phyloP scores from a whole-genome alignment of 208 protist genomes.

The Phytomonas serpens region DNA sequence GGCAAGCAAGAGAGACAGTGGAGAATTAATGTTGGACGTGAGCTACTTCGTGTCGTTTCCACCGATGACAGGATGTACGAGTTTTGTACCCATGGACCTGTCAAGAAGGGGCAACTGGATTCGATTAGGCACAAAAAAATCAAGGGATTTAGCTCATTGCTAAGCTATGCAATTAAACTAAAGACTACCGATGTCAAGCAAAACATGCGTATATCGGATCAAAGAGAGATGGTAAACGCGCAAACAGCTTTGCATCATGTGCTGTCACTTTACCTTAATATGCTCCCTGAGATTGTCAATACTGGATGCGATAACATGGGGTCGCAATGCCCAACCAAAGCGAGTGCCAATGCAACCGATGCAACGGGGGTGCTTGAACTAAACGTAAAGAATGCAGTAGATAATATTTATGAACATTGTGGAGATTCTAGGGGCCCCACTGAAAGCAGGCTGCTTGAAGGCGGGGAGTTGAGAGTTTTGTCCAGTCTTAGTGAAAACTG shows the following conservation, averaged over 20 bases:
- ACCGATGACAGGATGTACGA: neutral
- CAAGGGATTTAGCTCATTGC: neutral
- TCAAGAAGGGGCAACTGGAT: neutral
- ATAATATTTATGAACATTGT: neutral
- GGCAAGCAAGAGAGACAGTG: neutral
- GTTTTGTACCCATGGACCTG: neutral
- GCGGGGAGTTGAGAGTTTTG: neutral
- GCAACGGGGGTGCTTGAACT: neutral
- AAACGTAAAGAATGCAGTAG: neutral
- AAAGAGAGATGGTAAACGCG: neutral
- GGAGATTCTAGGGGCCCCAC: neutral
- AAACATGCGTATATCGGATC: neutral
- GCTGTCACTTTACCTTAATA: neutral
- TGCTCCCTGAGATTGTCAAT: neutral
- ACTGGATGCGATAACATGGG: neutral
- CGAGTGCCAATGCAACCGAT: neutral
- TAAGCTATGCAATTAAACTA: neutral
- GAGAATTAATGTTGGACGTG: neutral
- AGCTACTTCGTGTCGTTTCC: neutral
- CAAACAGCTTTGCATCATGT: neutral
- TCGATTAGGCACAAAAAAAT: neutral
- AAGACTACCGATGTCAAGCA: neutral
- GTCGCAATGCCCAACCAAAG: neutral
- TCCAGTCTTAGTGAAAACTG: neutral
- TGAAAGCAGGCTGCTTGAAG: neutral